Evolutionary conservation across 169 alveolate species (phyloP).

Genomic region (Ophryocystis elektroscirrha): DNA sequence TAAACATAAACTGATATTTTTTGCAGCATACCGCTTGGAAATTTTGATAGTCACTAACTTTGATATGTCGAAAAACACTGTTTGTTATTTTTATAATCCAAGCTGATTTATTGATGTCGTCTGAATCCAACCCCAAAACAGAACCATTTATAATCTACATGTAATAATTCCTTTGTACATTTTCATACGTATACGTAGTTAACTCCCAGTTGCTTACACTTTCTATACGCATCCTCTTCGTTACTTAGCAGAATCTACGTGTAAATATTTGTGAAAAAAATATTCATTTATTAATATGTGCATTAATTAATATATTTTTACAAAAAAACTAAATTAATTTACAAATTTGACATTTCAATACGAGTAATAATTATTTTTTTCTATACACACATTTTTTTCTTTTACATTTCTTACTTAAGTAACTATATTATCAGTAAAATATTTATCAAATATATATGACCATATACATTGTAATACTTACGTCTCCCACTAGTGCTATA

Average conservation of each 20-base stretch:
- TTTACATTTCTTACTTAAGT: not conserved
- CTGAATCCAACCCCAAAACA: conserved; percentile 69
- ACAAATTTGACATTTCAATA: not conserved
- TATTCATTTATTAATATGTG: not conserved
- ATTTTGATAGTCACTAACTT: too few species aligned
- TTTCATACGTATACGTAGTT: conserved; percentile 57
- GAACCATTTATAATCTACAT: conserved; percentile 81
- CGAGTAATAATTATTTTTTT: not conserved
- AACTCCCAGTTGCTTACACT: conserved; percentile 66
- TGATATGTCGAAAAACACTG: not conserved
- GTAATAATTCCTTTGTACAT: not conserved
- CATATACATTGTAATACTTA: conserved; percentile 2
- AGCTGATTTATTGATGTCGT: conserved; percentile 84
- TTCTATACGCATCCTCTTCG: conserved; percentile 73
- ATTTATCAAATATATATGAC: not conserved
- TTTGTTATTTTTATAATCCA: conserved; percentile 91
- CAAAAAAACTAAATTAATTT: not conserved
- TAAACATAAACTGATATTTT: conserved; percentile 30
- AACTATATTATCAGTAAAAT: not conserved
- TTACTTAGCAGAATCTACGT: conserved; percentile 63
- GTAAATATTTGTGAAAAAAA: not conserved
- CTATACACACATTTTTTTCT: not conserved
- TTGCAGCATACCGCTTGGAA: conserved; percentile 56
- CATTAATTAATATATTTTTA: not conserved
- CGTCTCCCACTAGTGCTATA: conserved; percentile 85